Evolutionary conservation across 306 rosid species (phyloP).

Genomic region (Delonix regia): DNA sequence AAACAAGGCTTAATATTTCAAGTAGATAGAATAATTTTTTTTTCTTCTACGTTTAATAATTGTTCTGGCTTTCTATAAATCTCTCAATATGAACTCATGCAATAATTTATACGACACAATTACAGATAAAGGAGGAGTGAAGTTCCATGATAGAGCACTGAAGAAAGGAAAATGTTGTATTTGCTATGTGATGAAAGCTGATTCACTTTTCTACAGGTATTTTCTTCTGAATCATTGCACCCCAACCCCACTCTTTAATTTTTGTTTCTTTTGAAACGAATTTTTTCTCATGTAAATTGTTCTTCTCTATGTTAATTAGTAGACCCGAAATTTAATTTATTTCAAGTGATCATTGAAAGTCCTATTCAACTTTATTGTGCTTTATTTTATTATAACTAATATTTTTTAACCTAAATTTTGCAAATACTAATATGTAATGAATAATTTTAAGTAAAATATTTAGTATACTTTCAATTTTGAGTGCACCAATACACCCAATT

Average conservation of each 20-base stretch:
- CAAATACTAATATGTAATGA: too few relatives aligned
- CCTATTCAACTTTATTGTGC: background rate
- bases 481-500: too few relatives aligned
- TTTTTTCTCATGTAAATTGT: background rate
- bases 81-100: background rate
- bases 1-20: too few relatives aligned
- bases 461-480: too few relatives aligned
- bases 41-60: background rate
- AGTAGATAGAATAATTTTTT: too few relatives aligned
- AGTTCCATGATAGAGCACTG: slow-evolving; percentile 28
- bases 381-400: background rate
- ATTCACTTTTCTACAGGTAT: slow-evolving; percentile 84
- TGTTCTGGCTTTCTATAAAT: background rate
- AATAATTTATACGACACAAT: slow-evolving; percentile 13
- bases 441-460: too few relatives aligned
- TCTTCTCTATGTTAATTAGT: background rate
- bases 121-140: slow-evolving; percentile 51
- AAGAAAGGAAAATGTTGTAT: slow-evolving; percentile 76
- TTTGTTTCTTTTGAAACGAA: background rate
- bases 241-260: too few relatives aligned
- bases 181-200: slow-evolving; percentile 68
- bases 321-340: too few relatives aligned
- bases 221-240: slow-evolving; percentile 11
- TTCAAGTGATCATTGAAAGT: background rate
- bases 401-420: background rate